Evolutionary conservation across 169 alveolate genomes (phyloP), one percentile per base, ranked within the genome.

Genomic region (Plasmodium blacklocki): DNA sequence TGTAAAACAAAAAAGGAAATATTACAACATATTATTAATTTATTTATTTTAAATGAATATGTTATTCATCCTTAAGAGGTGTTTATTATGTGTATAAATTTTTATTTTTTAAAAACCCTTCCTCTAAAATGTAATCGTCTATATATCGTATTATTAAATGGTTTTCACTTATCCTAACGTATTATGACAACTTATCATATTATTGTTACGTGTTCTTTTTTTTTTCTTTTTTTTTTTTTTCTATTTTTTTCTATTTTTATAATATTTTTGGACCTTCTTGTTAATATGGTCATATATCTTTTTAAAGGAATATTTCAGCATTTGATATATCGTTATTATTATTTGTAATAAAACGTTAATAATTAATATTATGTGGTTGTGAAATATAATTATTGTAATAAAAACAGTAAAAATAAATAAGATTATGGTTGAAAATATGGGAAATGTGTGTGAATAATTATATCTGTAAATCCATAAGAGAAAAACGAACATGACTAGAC

Each of bases 401-500:
- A 76, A 23, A 29, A 76, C 19, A 2, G 88, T 76, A 32, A 76
- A 76, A 26, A 64, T 47, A 43, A 67, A 63, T 18, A 76, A 70
- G 2, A 76, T 78, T 29, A 64, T n/a, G 9, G 68, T 58, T 19
- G 76, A 76, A 67, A 76, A 76, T 47, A 64, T n/a, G 7, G 88
- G 88, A 58, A 76, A 76, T 2, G n/a, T 23, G 4, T 64, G 68
- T 2, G 59, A 29, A 67, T 76, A 64, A 56, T 76, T 76, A 70
- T 63, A 76, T 64, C 88, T 64, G 68, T 76, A 76, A 54, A 76
- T 12, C 88, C 88, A 76, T 18, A 76, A 59, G 2, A 76, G 29
- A 1, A 71, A 63, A 39, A 76, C 88, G 9, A 76, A 76, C 58
- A 49, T 64, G 0, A 76, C 1, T 23, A 76, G 19, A 14, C 62